phyloP scores from a whole-genome alignment of 768 basidiomycete genomes.

The Lentinula raphanica region DNA sequence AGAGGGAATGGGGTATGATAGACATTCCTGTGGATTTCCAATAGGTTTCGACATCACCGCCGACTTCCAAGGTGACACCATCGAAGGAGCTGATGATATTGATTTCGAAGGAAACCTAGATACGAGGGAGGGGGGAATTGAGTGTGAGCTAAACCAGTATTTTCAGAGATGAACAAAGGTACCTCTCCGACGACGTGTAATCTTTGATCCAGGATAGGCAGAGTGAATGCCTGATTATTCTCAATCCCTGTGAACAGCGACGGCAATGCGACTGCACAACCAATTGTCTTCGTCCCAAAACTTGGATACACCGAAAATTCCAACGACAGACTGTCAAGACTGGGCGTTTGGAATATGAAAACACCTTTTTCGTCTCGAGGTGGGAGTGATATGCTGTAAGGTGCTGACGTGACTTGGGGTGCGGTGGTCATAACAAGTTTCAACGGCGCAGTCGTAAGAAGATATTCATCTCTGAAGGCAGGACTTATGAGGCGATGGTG shows the following conservation, averaged over 20 bases:
- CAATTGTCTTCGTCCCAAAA: conserved; percentile 95
- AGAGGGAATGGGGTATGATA: conserved; percentile 37
- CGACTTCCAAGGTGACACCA: conserved; percentile 89
- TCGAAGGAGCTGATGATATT: conserved; percentile 85
- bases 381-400: conserved; percentile 86
- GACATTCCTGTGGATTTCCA: conserved; percentile 83
- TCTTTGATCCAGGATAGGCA: conserved; percentile 89
- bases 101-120: conserved; percentile 86
- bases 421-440: conserved; percentile 94
- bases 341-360: conserved; percentile 83
- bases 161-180: conserved; percentile 4
- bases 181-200: conserved; percentile 94
- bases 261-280: conserved; percentile 83
- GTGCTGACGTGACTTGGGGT: conserved; percentile 77
- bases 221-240: conserved; percentile 47
- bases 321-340: conserved; percentile 65
- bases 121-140: no score
- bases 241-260: conserved; percentile 58
- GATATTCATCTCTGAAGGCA: conserved; percentile 58
- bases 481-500: conserved; percentile 72
- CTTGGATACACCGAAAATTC: conserved; percentile 96
- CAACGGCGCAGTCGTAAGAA: conserved; percentile 74
- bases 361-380: conserved; percentile 64
- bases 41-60: conserved; percentile 94
- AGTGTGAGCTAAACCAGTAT: conserved; percentile 7